Base-by-base conservation (phyloP, 1,284 basidiomycete genomes). In the Rhodotorula sp. region DNA sequence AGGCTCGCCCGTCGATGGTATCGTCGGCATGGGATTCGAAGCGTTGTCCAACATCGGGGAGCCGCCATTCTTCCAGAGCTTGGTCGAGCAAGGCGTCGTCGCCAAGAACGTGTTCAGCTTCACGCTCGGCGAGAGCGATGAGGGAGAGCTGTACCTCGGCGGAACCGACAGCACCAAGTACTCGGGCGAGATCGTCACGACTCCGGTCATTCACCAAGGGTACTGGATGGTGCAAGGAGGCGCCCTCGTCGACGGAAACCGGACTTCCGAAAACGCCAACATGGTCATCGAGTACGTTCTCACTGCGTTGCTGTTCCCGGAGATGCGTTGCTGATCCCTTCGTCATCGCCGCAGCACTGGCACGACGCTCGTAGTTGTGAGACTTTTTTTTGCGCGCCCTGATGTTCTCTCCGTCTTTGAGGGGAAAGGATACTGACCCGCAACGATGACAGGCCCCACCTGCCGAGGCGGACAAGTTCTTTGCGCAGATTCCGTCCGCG, bases 91-190 rank as follows among this genome's bases (percentile, higher is more conserved):
- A 66, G 79, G 79, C 12, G 71, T 77, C 30, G 80, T 84, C 17
- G 67, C 79, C 10, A 76, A 80, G 29, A 78, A 79, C 49, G 81
- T 84, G 56, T 89, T 89, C 75, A 83, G 83, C 30, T 85, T 89
- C 79, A 84, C 85, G 66, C 83, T 89, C 74, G 75, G 73, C 4
- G 67, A 73, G 14, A 14, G 22, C 22, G 60, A 63, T 45, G 67
- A 68, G 42, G 78, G 79, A 33, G 84, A 87, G 76, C 84, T 90
- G 17, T 84, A 81, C 75, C 80, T 90, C 62, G 89, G 89, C 58
- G 87, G 86, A 1, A 79, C 80, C 17, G 81, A 86, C 75, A 1
- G n/a, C 6, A 33, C 29, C 22, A 53, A 61, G 44, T 49, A 18
- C 63, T 29, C 45, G 6, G 66, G 66, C 20, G 17, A 12, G 49